Percentiles rank a stretch among this genome's conserved stretches.
Evolutionary conservation across 179 eudicot genomes (phyloP).

Genomic region (Drosera spatulata): DNA sequence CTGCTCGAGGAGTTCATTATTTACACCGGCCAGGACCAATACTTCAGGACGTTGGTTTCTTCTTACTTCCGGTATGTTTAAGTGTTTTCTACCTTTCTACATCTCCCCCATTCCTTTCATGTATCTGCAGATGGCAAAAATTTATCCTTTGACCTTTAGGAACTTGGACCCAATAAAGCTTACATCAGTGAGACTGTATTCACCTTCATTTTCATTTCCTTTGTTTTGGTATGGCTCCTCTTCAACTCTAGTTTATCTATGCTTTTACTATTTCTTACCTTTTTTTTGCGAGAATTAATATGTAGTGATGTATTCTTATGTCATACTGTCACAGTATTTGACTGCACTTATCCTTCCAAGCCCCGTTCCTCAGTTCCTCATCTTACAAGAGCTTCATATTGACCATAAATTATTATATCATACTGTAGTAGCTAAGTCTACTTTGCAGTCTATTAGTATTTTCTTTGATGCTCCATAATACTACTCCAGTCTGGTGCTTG

Average conservation of each 20-base stretch:
- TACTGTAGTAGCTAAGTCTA: too few species aligned
- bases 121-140: background rate
- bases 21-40: slow-evolving; percentile 87
- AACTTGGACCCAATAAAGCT: slow-evolving; percentile 82
- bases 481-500: too few species aligned
- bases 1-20: slow-evolving; percentile 96
- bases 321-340: too few species aligned
- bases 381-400: too few species aligned
- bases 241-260: background rate
- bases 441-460: too few species aligned
- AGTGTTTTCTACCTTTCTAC: background rate
- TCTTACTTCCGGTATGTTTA: slow-evolving; percentile 68
- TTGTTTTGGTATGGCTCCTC: slow-evolving; percentile 58
- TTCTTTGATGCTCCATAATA: too few species aligned
- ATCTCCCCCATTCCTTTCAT: too few species aligned
- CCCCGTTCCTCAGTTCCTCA: too few species aligned
- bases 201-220: slow-evolving; percentile 64
- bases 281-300: background rate
- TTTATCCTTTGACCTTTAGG: slow-evolving; percentile 28
- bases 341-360: too few species aligned
- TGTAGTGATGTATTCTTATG: too few species aligned
- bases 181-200: slow-evolving; percentile 85
- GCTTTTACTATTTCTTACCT: background rate
- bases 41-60: slow-evolving; percentile 88
- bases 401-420: too few species aligned